These are phyloP conservation scores for Fusarium piperis DNA, from an alignment of 2,329 filamentous ascomycete genomes.

Conservation along the genomic window DNA sequence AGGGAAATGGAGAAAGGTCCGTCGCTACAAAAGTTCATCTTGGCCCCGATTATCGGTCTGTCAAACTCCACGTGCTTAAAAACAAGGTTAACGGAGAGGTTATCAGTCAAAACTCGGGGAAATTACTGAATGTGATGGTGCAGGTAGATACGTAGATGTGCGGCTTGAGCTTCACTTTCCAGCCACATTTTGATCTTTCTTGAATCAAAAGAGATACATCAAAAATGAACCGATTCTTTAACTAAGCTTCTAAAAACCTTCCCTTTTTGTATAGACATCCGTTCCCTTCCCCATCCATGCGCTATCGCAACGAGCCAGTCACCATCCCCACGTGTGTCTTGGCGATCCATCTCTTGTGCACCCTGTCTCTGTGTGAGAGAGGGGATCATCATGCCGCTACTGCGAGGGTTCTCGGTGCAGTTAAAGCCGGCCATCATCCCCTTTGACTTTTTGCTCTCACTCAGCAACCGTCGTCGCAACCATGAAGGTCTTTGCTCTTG, in stretches of 20 bases:
- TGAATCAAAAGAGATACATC: neutral
- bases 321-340: conserved; percentile 41
- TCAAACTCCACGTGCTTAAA: neutral
- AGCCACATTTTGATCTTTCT: neutral
- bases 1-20: neutral
- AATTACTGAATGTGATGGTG: neutral
- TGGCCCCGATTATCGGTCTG: neutral
- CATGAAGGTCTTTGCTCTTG: conserved; percentile 38
- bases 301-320: conserved; percentile 36
- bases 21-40: neutral
- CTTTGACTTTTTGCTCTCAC: neutral
- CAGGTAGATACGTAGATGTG: neutral
- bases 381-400: neutral
- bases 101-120: neutral
- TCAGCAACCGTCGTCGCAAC: neutral
- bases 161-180: neutral
- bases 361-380: neutral
- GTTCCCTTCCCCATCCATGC: neutral
- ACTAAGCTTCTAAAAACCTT: conserved; percentile 20
- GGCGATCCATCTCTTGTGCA: conserved; percentile 23
- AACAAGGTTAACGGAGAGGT: neutral
- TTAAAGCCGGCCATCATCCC: conserved; percentile 31
- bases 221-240: neutral
- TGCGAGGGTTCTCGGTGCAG: conserved; percentile 6
- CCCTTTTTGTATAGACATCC: conserved; percentile 20